Evolutionary conservation across 441 rosid genomes (phyloP).

Genomic region (Populus hybrid): DNA sequence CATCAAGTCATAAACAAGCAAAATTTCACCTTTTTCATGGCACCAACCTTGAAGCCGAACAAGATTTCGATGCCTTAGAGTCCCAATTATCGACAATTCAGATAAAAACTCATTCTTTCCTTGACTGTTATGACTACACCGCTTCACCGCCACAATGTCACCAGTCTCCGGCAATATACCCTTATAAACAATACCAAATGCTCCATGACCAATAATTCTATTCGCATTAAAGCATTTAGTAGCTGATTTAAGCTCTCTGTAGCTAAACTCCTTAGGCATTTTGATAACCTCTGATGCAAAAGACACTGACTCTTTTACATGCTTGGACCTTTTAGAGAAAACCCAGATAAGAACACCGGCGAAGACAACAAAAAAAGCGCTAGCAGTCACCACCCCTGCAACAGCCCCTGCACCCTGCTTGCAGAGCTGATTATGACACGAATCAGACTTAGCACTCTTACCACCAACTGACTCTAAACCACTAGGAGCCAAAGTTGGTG

Average conservation of each 20-base stretch:
- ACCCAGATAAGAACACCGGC: conserved; percentile 76
- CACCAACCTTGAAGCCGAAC: conserved; percentile 94
- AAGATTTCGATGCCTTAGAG: conserved; percentile 83
- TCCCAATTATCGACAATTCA: conserved; percentile 76
- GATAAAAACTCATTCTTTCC: conserved; percentile 84
- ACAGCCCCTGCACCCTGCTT: conserved; percentile 86
- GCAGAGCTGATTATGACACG: conserved; percentile 80
- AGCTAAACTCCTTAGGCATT: conserved; percentile 85
- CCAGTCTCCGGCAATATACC: conserved; percentile 68
- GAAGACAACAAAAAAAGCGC: conserved; percentile 78
- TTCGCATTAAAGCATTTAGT: conserved; percentile 64
- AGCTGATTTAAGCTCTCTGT: conserved; percentile 78
- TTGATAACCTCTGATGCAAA: conserved; percentile 72
- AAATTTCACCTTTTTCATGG: conserved; percentile 84
- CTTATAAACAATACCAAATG: conserved; percentile 87
- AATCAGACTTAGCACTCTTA: conserved; percentile 36
- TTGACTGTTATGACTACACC: conserved; percentile 79
- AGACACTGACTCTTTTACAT: conserved; percentile 49
- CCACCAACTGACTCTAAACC: conserved; percentile 20
- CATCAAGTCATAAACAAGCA: conserved; percentile 84
- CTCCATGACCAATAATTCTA: conserved; percentile 83
- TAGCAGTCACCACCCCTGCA: conserved; percentile 91
- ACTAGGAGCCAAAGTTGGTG: conserved; percentile 60
- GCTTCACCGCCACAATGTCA: conserved; percentile 80
- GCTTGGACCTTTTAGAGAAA: conserved; percentile 55